Conservation (phyloP, 2,329 filamentous ascomycete species). For the Beauveria bassiana region DNA sequence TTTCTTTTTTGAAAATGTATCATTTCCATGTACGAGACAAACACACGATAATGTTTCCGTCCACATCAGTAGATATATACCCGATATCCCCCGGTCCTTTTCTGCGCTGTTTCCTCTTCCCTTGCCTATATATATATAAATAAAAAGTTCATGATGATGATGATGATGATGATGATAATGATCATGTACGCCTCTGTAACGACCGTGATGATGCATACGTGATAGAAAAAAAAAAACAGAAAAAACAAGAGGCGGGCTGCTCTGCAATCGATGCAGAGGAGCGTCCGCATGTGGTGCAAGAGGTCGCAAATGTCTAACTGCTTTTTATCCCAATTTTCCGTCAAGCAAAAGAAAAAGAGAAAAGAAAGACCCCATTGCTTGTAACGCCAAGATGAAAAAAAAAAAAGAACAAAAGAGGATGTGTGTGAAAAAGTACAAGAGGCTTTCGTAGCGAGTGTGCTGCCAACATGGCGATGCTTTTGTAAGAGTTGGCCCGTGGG, state of each 20-base stretch:
- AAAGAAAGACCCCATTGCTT: neutral
- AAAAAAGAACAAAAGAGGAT: neutral
- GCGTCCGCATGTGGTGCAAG: neutral
- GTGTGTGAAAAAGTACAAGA: neutral
- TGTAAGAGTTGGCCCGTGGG: neutral
- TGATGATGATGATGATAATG: neutral
- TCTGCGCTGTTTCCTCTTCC: neutral
- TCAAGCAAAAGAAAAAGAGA: conserved; percentile 4
- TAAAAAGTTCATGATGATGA: neutral
- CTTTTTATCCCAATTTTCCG: conserved; percentile 1
- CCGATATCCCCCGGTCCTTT: neutral
- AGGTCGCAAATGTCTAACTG: conserved; percentile 10
- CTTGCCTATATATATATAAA: neutral
- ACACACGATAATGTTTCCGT: neutral
- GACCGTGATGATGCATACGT: conserved; percentile 8
- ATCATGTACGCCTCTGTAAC: conserved; percentile 6
- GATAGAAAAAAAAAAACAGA: neutral
- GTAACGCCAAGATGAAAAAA: neutral
- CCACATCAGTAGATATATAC: neutral
- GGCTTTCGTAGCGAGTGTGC: neutral
- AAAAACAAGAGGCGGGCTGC: neutral
- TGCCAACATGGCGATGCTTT: neutral
- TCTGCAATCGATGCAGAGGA: neutral
- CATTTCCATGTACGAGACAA: neutral
- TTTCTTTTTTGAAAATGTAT: neutral